phyloP scores from a whole-genome alignment of 306 rosid species.

The Spatholobus suberectus region DNA sequence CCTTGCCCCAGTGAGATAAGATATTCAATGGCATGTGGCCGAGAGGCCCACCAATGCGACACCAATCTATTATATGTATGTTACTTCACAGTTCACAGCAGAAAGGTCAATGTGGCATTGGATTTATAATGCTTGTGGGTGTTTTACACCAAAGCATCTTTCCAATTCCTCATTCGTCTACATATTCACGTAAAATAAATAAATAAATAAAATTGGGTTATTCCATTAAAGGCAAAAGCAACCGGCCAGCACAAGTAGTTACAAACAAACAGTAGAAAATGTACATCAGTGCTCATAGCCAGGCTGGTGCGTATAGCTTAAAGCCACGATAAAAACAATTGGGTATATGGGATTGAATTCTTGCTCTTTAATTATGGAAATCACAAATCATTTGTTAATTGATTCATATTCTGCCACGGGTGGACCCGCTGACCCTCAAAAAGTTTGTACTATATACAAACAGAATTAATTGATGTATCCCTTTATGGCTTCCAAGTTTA shows the following conservation, averaged over 20 bases:
- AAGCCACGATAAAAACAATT: slow-evolving; percentile 28
- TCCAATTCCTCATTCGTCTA: neutral
- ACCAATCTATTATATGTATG: slow-evolving; percentile 1
- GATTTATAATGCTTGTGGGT: slow-evolving; percentile 12
- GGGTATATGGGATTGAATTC: slow-evolving; percentile 18
- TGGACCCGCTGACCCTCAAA: slow-evolving; percentile 27
- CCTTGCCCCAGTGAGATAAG: slow-evolving; percentile 19
- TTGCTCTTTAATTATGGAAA: slow-evolving; percentile 29
- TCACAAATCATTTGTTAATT: slow-evolving; percentile 46
- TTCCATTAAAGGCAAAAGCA: slow-evolving; percentile 37
- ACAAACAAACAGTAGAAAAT: slow-evolving; percentile 19
- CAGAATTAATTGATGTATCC: slow-evolving; percentile 24
- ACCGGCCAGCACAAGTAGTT: slow-evolving; percentile 30
- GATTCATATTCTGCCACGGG: slow-evolving; percentile 25
- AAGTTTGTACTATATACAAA: slow-evolving; percentile 19
- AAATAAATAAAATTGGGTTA: neutral
- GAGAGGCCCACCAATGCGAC: slow-evolving; percentile 42
- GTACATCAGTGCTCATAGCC: slow-evolving; percentile 34
- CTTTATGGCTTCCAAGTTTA: slow-evolving; percentile 7
- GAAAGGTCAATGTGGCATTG: slow-evolving; percentile 17
- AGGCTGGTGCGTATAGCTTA: slow-evolving; percentile 36
- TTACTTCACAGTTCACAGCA: slow-evolving; percentile 12
- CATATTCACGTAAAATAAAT: neutral
- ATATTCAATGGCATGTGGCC: slow-evolving; percentile 48
- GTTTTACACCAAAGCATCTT: slow-evolving; percentile 16